A percentile compares a stretch with the other conserved stretches of the same genome.
Evolutionary conservation across 1,139 yeast genomes (phyloP).

Genomic region (Scheffersomyces lignicola): DNA sequence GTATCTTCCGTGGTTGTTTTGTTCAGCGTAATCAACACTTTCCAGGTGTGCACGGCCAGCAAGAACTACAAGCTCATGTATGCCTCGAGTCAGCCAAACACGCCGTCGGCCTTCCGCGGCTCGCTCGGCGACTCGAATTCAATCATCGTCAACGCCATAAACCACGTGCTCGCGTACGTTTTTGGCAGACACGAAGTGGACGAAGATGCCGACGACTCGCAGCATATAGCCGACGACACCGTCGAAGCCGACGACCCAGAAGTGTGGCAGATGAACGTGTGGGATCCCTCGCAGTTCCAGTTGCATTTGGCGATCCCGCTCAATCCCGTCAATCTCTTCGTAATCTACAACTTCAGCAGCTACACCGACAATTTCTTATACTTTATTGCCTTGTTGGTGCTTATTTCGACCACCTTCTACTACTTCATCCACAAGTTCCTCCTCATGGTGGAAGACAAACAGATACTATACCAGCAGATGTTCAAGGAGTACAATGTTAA

Average conservation of each 20-base stretch:
- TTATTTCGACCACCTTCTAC: conserved; percentile 41
- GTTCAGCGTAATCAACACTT: conserved; percentile 28
- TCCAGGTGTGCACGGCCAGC: conserved; percentile 28
- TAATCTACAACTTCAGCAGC: conserved; percentile 30
- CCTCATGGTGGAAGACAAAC: conserved; percentile 56
- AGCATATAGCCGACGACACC: conserved; percentile 8
- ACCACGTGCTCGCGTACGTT: conserved; percentile 1
- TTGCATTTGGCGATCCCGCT: conserved; percentile 49
- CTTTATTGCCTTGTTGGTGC: conserved; percentile 33
- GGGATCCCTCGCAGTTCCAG: conserved; percentile 59
- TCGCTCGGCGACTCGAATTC: conserved; percentile 4
- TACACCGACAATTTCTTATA: conserved; percentile 38
- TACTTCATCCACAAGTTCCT: conserved; percentile 47
- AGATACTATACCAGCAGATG: conserved; percentile 59
- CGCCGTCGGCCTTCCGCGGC: conserved; percentile 32
- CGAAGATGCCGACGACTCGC: conserved; percentile 7
- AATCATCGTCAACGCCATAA: not conserved
- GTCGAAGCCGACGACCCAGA: conserved; percentile 21
- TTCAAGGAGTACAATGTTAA: conserved; percentile 65
- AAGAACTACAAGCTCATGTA: conserved; percentile 44
- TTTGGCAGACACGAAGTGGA: conserved; percentile 10
- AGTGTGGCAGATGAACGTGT: conserved; percentile 55
- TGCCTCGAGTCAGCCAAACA: conserved; percentile 31
- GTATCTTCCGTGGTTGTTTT: conserved; percentile 17
- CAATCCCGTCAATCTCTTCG: conserved; percentile 53